Evolutionary conservation across 2,329 filamentous ascomycete species (phyloP), one percentile per base, ranked within the genome.

Genomic region (Verticillium klebahnii): DNA sequence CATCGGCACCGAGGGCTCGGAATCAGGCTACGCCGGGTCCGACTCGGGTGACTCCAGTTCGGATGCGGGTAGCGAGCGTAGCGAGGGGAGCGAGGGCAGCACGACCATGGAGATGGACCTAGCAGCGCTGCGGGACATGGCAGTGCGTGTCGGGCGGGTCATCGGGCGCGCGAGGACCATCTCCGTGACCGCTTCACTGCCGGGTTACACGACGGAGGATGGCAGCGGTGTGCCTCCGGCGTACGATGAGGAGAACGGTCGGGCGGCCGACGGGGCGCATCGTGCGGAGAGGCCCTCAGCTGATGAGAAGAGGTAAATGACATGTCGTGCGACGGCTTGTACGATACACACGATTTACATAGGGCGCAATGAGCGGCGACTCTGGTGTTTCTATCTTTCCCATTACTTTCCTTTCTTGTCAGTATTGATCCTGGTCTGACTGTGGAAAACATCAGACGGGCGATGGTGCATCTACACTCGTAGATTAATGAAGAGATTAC

Each of bases 51-150:
- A 56, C 15, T 31, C 25, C 12, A 25, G 32, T 19, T 31, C 25
- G 14, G 54, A 55, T 23, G 23, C 52, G 19, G 52, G 17, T 23
- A 32, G 29, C 52, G 52, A 55, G 19, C 25, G 57, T 12, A 19
- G 57, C 25, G 23, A 52, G 15, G 36, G 56, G 15, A 58, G 56
- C 19, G 34, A 40, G 5, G 37, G 34, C 14, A 40, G 58, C 31
- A 55, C 58, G 17, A 59, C 58, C 15, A 59, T 59, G 58, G 58
- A 59, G 58, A 54, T 59, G 58, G 58, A 59, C 45, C 45, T 59
- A 3, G 45, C 40, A 17, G 40, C 40, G 11, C 32, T 59, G n/a
- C 58, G 58, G 2, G 58, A 54, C 40, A 45, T 45, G 25, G 50
- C 58, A 8, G 29, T 59, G 23, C 19, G 50, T 31, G 58, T 59